Conservation (phyloP, 106 monocot genomes). For the Ottelia alismoides region DNA sequence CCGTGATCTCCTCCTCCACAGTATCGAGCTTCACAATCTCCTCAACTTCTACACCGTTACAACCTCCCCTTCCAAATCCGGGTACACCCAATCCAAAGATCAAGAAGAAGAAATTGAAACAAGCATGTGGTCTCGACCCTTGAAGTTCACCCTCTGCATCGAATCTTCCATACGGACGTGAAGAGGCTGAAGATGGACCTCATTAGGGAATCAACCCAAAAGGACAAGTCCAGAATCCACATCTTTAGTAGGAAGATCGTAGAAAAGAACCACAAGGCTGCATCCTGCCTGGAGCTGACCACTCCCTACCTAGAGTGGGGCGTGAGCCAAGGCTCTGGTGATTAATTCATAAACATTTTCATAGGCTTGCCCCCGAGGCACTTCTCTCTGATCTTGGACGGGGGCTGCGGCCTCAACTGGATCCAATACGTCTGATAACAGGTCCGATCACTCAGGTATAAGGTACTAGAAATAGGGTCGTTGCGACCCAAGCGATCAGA, state of each 20-base stretch:
- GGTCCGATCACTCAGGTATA: too few species aligned
- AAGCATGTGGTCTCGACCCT: too few species aligned
- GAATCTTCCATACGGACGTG: too few species aligned
- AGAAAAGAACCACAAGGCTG: constrained; percentile 18
- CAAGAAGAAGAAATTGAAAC: too few species aligned
- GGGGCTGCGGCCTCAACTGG: constrained; percentile 97
- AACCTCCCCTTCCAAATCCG: too few species aligned
- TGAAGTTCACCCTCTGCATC: too few species aligned
- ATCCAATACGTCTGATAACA: constrained; percentile 78
- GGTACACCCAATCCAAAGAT: too few species aligned
- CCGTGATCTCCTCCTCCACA: too few species aligned
- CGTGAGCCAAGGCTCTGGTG: constrained; percentile 63
- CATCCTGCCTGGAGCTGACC: background rate
- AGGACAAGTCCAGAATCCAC: constrained; percentile 46
- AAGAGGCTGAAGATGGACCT: constrained; percentile 5
- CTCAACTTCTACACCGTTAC: too few species aligned
- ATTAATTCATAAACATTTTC: constrained; percentile 84
- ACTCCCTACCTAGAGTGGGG: constrained; percentile 48
- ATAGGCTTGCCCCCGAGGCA: constrained; percentile 73
- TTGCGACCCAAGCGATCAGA: too few species aligned
- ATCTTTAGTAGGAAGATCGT: constrained; percentile 29
- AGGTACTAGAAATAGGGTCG: too few species aligned
- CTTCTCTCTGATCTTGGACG: constrained; percentile 77
- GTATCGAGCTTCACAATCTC: too few species aligned
- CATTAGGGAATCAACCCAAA: constrained; percentile 17